Percentiles rank a stretch among this genome's conserved stretches.
Conservation (phyloP, 2,329 filamentous ascomycete species). For the Lasiodiplodia sp. region DNA sequence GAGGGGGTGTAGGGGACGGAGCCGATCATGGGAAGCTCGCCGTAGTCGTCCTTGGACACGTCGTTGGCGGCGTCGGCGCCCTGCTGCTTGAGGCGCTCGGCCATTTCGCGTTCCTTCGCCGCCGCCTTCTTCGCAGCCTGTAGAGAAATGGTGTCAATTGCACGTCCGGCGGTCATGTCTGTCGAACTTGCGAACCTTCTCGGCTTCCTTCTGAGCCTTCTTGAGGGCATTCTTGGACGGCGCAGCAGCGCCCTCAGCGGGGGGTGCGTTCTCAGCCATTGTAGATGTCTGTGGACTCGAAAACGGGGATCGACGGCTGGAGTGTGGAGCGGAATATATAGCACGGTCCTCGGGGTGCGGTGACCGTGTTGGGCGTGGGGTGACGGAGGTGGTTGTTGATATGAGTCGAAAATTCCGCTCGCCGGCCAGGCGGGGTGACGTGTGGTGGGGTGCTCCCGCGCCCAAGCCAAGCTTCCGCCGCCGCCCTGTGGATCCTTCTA, state of each 20-base stretch:
- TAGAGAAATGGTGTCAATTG: slow-evolving; percentile 29
- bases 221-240: slow-evolving; percentile 52
- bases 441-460: slow-evolving; percentile 23
- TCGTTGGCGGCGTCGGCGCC: slow-evolving; percentile 70
- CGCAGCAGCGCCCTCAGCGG: slow-evolving; percentile 31
- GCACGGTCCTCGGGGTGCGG: background rate
- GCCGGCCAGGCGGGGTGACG: slow-evolving; percentile 26
- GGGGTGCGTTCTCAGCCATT: slow-evolving; percentile 43
- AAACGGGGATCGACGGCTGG: background rate
- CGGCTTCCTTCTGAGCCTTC: slow-evolving; percentile 51
- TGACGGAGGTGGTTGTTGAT: slow-evolving; percentile 24
- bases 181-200: slow-evolving; percentile 41
- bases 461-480: slow-evolving; percentile 1
- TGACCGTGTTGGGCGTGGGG: slow-evolving; percentile 13
- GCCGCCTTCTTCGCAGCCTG: slow-evolving; percentile 52
- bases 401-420: slow-evolving; percentile 30
- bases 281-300: slow-evolving; percentile 18
- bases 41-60: slow-evolving; percentile 80
- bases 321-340: slow-evolving; percentile 4
- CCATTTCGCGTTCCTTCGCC: slow-evolving; percentile 59
- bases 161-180: background rate
- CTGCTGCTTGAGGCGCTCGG: slow-evolving; percentile 60
- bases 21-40: slow-evolving; percentile 67
- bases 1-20: slow-evolving; percentile 61
- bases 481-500: background rate